Percentiles rank a stretch among this genome's conserved stretches.
phyloP scores from a whole-genome alignment of 2,329 filamentous ascomycete genomes.

The Xylaria sp. region DNA sequence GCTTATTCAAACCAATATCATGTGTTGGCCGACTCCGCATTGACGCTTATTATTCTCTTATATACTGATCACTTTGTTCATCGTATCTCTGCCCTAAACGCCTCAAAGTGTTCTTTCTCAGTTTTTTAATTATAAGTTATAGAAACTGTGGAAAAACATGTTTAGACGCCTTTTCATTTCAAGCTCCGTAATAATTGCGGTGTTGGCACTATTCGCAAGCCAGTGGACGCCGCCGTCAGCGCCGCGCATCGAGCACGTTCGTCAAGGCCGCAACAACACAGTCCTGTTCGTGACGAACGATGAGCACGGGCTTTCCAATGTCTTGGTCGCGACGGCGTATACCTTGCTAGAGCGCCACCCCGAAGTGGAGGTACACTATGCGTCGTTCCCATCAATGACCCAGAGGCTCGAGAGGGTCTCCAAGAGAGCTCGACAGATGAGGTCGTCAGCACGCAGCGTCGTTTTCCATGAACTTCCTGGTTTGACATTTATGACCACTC shows the following conservation, averaged over 20 bases:
- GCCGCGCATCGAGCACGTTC: conserved; percentile 10
- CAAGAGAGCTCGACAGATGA: conserved; percentile 17
- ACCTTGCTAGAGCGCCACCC: conserved; percentile 39
- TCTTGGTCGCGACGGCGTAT: conserved; percentile 37
- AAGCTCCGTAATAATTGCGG: conserved; percentile 5
- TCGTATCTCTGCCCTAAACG: not conserved
- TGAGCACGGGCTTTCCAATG: conserved; percentile 40
- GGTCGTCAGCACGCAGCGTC: conserved; percentile 25
- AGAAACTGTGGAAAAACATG: not conserved
- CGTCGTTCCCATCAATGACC: conserved; percentile 33
- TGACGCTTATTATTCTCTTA: not conserved
- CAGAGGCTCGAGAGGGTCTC: conserved; percentile 35
- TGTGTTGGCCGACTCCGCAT: not conserved
- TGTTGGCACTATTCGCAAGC: conserved; percentile 11
- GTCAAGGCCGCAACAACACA: conserved; percentile 37
- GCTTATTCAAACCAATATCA: not conserved
- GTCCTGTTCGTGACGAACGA: conserved; percentile 38
- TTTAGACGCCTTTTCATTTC: conserved; percentile 6
- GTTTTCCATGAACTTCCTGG: conserved; percentile 34
- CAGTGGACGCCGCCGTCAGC: conserved; percentile 18
- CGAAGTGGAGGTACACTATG: conserved; percentile 38
- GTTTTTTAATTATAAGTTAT: no score
- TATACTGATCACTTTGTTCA: no score
- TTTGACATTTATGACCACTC: conserved; percentile 5
- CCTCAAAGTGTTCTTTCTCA: not conserved